Evolutionary conservation across 768 basidiomycete species (phyloP), one percentile per base, ranked within the genome.

Genomic region (Cyclocybe aegerita): DNA sequence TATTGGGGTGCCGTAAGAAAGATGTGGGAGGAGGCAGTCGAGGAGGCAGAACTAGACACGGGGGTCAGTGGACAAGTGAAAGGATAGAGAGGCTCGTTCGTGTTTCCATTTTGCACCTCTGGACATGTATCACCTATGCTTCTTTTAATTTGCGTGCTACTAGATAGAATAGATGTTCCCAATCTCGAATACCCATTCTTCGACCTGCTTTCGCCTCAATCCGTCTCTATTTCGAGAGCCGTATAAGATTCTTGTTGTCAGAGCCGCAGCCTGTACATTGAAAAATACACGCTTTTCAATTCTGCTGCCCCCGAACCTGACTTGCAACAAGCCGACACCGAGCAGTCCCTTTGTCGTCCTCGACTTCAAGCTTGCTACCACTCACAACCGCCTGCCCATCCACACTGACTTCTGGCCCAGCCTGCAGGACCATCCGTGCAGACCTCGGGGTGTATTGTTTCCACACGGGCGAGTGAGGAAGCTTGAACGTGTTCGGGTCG

Each of bases 401-500:
- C 1, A n/a, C n/a, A n/a, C n/a, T n/a, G n/a, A n/a, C n/a, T n/a
- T n/a, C n/a, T n/a, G 56, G 52, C 17, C 50, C 51, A 16, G 53
- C 53, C 39, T 59, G 56, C 37, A 62, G 35, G 2, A 62, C 60
- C 17, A 58, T 54, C 2, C 60, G 43, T 17, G 56, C 17, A 6
- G 36, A 53, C 8, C 56, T 37, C 2, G 55, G 9, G 9, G 55
- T 59, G 50, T 58, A 63, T 2, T 42, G 41, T 1, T 40, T 23
- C 83, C 85, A 85, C 12, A 46, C 54, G 0, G 82, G 83, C 1
- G 82, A 80, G 34, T 73, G 66, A 0, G 70, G 54, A 1, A 83
- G 71, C 59, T 79, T 83, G 66, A 72, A 70, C 6, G 74, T 75
- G 63, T 83, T 85, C 0, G 81, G 82, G 59, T 83, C 64, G 1